A percentile compares a stretch with the other conserved stretches of the same genome.
Conservation (phyloP, 768 basidiomycete genomes). For the Trametes gibbosa region DNA sequence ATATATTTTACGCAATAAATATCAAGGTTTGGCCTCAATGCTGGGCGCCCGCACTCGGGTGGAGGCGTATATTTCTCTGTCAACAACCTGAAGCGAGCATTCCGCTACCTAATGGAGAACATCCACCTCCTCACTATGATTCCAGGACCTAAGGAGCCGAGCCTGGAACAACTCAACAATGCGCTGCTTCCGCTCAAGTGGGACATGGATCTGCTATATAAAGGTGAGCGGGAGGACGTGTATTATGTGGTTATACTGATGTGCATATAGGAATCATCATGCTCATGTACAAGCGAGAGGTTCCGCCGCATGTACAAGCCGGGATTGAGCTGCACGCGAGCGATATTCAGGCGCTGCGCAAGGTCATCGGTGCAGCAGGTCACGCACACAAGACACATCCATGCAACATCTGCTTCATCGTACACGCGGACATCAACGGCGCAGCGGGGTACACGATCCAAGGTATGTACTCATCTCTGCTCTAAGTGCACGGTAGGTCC, state of each 20-base stretch:
- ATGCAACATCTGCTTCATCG: neutral
- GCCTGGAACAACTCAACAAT: neutral
- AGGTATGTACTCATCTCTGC: neutral
- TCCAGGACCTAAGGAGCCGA: slow-evolving; percentile 2
- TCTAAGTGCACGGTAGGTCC: neutral
- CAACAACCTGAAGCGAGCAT: neutral
- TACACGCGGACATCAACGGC: neutral
- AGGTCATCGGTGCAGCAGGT: neutral
- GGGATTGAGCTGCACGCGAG: neutral
- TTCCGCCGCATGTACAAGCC: neutral
- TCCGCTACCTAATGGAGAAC: slow-evolving; percentile 2
- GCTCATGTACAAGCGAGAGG: neutral
- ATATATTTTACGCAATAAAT: no score
- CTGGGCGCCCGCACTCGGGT: neutral
- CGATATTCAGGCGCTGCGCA: neutral
- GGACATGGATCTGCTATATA: neutral
- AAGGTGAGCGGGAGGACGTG: neutral
- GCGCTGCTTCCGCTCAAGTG: neutral
- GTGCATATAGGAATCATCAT: neutral
- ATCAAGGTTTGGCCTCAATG: neutral
- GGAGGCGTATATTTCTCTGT: neutral
- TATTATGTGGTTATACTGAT: neutral
- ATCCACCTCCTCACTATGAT: neutral
- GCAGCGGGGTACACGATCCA: neutral
- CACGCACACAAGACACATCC: neutral